These are phyloP conservation scores for Pichia sp. DNA, from an alignment of 1,139 yeast species.

Conservation along the genomic window DNA sequence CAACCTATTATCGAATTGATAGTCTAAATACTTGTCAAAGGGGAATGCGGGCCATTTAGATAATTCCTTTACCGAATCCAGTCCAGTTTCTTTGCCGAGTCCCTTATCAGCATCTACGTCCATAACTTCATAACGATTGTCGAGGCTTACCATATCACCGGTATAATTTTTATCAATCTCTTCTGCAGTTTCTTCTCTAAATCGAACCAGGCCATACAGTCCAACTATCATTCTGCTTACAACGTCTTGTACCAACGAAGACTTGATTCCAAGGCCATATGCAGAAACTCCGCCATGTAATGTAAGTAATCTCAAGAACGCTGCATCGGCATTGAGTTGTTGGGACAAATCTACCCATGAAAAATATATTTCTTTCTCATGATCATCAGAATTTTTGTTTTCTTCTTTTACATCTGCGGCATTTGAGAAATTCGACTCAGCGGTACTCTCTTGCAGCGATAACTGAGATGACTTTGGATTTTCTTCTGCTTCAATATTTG, in stretches of 20 bases:
- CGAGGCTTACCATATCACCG: slow-evolving; percentile 4
- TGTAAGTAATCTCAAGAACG: slow-evolving; percentile 38
- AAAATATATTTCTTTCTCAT: slow-evolving; percentile 32
- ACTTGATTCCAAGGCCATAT: slow-evolving; percentile 33
- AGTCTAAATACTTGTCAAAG: slow-evolving; percentile 28
- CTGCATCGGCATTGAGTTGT: slow-evolving; percentile 46
- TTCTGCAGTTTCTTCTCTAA: slow-evolving; percentile 20
- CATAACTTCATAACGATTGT: slow-evolving; percentile 9
- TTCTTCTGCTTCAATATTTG: neutral
- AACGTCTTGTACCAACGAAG: slow-evolving; percentile 40
- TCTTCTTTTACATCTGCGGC: neutral
- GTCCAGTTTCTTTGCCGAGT: neutral
- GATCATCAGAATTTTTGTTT: slow-evolving; percentile 15
- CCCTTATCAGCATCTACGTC: neutral
- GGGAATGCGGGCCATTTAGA: slow-evolving; percentile 18
- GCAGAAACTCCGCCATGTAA: slow-evolving; percentile 35
- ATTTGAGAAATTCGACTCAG: neutral
- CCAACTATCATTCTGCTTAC: slow-evolving; percentile 38
- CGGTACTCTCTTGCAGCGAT: slow-evolving; percentile 18
- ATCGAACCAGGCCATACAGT: slow-evolving; percentile 25
- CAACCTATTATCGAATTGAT: slow-evolving; percentile 35
- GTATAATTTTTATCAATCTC: slow-evolving; percentile 11
- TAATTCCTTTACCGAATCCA: slow-evolving; percentile 1
- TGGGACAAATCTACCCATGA: slow-evolving; percentile 57
- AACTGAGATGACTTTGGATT: neutral